Evolutionary conservation across 345 rosid genomes (phyloP), one percentile per base, ranked within the genome.

Genomic region (Linum tenue): DNA sequence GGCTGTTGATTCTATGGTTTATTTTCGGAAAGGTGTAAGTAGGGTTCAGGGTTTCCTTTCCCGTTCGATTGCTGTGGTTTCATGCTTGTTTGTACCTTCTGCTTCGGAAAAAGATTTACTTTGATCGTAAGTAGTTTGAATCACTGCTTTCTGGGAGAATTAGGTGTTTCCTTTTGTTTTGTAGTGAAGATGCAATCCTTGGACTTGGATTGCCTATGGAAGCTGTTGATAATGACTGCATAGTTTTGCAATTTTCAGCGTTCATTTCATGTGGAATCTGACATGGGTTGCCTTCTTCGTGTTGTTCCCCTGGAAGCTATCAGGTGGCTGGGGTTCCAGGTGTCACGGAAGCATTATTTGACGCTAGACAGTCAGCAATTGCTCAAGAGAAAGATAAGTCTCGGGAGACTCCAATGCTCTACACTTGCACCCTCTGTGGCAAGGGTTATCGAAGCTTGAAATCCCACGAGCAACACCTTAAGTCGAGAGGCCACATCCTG

Each of bases 301-400:
- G 31, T 22, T 22, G 31, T 22, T 22, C 31, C 31, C 31, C 31
- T 9, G 37, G 40, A 5, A n/a, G 7, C 35, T 9, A 43, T 57
- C 75, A 94, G 97, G 85, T 94, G 3, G 97, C 97, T 71, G 97
- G 96, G 59, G 97, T 94, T 73, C 97, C 99, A 0, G 99, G 96
- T 57, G 99, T 94, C 77, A 90, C 92, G 1, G 89, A 88, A 76
- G 88, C 85, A 1, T 70, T 94, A 59, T 94, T 84, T 77, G 69
- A 78, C 64, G 96, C 96, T 5, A 85, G 87, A 75, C 95, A 94
- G 73, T 73, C 82, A n/a, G 89, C 87, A 1, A 72, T 88, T 78
- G 88, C 72, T 64, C 77, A 68, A 50, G 99, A 94, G 74, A 86
- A 84, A 39, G 67, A 70, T 40, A 86, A 81, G 74, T 69, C 82